These are phyloP conservation scores for Pelargonium nanum DNA, from an alignment of 345 rosid genomes.

Conservation along the genomic window DNA sequence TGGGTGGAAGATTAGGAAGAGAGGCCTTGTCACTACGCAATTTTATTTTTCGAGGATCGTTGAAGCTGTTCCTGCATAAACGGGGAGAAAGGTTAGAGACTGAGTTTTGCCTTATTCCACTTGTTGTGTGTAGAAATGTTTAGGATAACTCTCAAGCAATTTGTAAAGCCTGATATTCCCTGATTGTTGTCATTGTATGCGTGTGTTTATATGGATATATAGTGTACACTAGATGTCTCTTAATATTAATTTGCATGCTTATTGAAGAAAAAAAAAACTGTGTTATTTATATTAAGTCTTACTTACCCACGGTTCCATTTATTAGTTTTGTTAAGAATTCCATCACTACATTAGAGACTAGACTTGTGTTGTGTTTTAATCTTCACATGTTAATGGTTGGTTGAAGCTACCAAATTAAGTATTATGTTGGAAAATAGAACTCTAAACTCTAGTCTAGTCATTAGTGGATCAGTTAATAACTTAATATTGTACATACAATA, in stretches of 20 bases:
- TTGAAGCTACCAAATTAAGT: no score
- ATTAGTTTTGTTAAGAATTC: no score
- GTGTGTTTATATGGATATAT: not conserved
- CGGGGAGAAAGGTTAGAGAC: constrained; percentile 18
- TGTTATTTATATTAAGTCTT: not conserved
- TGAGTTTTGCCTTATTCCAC: not conserved
- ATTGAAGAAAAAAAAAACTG: no score
- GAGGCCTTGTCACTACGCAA: constrained; percentile 65
- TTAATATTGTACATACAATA: not conserved
- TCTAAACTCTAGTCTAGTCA: no score
- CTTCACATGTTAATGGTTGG: no score
- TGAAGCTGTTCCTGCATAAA: constrained; percentile 68
- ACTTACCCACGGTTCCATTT: not conserved
- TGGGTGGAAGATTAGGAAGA: constrained; percentile 82
- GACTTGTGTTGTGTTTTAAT: no score
- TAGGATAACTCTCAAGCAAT: not conserved
- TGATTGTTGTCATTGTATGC: not conserved
- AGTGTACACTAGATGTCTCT: not conserved
- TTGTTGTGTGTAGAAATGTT: not conserved
- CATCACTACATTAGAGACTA: no score
- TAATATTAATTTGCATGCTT: not conserved
- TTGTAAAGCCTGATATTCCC: not conserved
- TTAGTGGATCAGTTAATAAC: not conserved
- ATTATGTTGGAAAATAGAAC: no score
- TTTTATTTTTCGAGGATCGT: constrained; percentile 80